Base-by-base conservation (phyloP, 139 green algal species). In the Asterochloris erici region DNA sequence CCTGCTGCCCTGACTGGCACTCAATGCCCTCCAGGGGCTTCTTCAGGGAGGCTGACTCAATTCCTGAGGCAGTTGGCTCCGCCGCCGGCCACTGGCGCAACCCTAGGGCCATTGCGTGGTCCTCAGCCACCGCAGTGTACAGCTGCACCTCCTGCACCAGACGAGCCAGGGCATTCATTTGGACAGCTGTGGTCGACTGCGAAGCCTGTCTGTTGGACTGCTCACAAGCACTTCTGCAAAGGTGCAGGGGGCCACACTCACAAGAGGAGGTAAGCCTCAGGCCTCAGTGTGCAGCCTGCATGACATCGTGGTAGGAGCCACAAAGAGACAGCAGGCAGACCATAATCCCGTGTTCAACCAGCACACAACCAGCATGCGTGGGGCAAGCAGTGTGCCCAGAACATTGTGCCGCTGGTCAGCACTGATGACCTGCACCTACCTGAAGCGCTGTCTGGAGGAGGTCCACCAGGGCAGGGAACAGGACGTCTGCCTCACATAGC, bases 401-500 rank as follows among this genome's bases (percentile, higher is more conserved):
- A 10, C 38, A 54, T 54, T 54, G 38, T 54, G 38, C 38, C n/a
- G 38, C 38, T 60, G 47, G 60, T n/a, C 64, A 21, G 70, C 13
- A 29, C 75, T 38, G 78, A 26, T 15, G 38, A 74, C 63, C 63
- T 17, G 10, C 6, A 73, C 23, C 77, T 73, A 93, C 91, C 85
- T 91, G 61, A 12, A 93, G 83, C 60, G 79, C 85, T 21, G 38
- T 63, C 1, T 77, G 29, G 63, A 95, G 85, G 79, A 88, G 86
- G 29, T 85, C 87, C 21, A 95, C 79, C 0, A 95, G 81, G 1
- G 79, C 81, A 2, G 90, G 85, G 76, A 96, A 96, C 15, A 85
- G 81, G 15, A 92, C 91, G 66, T 94, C 88, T 24, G 81, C 82
- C 29, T 95, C 93, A 13, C 86, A 90, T 79, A 93, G 89, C 64